phyloP scores from a whole-genome alignment of 2,329 filamentous ascomycete species.

The Gaeumannomyces sp. region DNA sequence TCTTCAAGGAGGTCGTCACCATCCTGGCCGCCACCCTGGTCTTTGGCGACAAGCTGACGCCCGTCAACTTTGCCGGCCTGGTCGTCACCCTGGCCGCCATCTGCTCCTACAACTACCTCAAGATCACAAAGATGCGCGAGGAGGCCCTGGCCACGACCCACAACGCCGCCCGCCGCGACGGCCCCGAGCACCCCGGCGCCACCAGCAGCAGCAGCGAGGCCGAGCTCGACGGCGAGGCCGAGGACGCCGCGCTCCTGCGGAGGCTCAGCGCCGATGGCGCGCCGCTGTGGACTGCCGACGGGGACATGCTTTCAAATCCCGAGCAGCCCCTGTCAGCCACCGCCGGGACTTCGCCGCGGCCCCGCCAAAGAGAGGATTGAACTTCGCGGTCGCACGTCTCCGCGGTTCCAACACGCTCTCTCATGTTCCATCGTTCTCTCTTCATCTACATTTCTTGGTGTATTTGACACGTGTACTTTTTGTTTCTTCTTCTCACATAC shows the following conservation, averaged over 20 bases:
- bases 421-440: not conserved
- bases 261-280: slow-evolving; percentile 24
- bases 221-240: slow-evolving; percentile 32
- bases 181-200: not conserved
- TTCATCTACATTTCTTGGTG: not conserved
- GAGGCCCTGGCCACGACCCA: slow-evolving; percentile 48
- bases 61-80: slow-evolving; percentile 81
- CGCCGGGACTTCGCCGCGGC: not conserved
- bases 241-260: slow-evolving; percentile 41
- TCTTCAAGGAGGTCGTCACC: slow-evolving; percentile 98
- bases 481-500: not conserved
- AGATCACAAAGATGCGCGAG: slow-evolving; percentile 79
- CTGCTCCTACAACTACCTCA: slow-evolving; percentile 86
- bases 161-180: not conserved
- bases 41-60: slow-evolving; percentile 81
- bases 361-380: slow-evolving; percentile 1
- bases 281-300: slow-evolving; percentile 33
- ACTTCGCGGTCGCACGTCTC: not conserved
- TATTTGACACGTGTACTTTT: not conserved
- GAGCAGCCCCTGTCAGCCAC: slow-evolving; percentile 12
- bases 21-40: slow-evolving; percentile 82
- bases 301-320: slow-evolving; percentile 32
- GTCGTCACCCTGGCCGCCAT: slow-evolving; percentile 87
- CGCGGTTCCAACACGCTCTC: not conserved
- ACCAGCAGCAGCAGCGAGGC: slow-evolving; percentile 15